Base-by-base conservation (phyloP, 345 rosid species). In the Limnanthes douglasii region DNA sequence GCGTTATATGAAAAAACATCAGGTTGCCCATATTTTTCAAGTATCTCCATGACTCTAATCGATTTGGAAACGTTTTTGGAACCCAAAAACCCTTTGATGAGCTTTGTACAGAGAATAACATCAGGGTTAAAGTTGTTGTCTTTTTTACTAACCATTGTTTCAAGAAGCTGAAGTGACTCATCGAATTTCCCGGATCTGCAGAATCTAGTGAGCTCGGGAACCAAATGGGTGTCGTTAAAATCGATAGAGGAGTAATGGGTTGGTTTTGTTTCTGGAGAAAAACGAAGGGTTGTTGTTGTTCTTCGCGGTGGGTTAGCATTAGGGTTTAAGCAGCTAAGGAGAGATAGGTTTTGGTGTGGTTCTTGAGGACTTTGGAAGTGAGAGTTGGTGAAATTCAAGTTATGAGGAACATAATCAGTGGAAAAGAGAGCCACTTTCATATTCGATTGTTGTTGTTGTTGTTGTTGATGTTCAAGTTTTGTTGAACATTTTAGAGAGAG, bases 1-100 rank as follows among this genome's bases (percentile, higher is more conserved):
- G 79, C 94, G 57, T 86, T 86, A 50, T 78, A 86, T 23, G 94
- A 61, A 39, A 73, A 68, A 16, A 73, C 73, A 59, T 86, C 94
- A 44, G 88, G 94, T 13, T 70, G 50, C 1, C 92, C 86, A 21
- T 60, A 46, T 19, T 30, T 68, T 59, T 86, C 96, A 35, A 78
- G 42, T 17, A 86, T 75, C 47, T 68, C 86, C 84, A 86, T 68
- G 3, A 81, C 92, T 42, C 71, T 70, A 22, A 47, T 45, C 2
- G 84, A 86, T 52, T 82, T 81, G 0, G 69, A 66, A 5, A 66
- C 31, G 33, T 78, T 70, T 45, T 62, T 65, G 0, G 59, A 57
- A 17, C 46, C 64, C 50, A 75, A 70, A 9, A 86, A 68, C 5
- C 86, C 84, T 56, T 75, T 72, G 6, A 81, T 68, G 51, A 86